Evolutionary conservation across 805 yeast species (phyloP), one percentile per base, ranked within the genome.

Genomic region (Ogataea trehalophila): DNA sequence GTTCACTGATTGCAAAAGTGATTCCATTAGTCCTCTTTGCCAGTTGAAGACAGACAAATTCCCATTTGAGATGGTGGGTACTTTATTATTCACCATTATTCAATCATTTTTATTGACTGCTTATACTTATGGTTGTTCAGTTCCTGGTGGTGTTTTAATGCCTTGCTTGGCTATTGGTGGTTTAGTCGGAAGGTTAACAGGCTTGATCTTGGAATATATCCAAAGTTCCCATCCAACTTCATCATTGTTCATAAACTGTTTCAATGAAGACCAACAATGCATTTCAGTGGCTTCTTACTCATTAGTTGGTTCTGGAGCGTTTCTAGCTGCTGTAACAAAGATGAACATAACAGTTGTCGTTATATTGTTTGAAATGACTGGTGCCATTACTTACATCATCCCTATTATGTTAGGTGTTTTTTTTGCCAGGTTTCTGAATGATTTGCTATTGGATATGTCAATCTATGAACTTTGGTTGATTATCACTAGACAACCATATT

Each of bases 261-360:
- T 47, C 65, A 76, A 59, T 26, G 69, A 65, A 33, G 57, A 60
- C 17, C 54, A 58, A 22, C 55, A 71, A 47, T 81, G 94, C 55
- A 81, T 88, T 9, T 84, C 90, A 1, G 95, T 95, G 0, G 91
- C 94, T 0, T 87, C 91, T 0, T 89, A 88, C 60, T 95, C 95
- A 0, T 85, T 88, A 9, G 87, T 89, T 20, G 96, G 96, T 0
- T 89, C 95, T 0, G 95, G 90, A 0, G 75, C 95, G 1, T 85
- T 87, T 46, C 71, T 87, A 54, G 80, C 94, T 0, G 95, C 95
- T 5, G 80, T 84, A 15, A 87, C 96, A 3, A 80, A 87, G 53
- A 76, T 88, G 67, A 87, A 91, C 4, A 83, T 87, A 52, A 77
- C 89, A 39, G 82, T 85, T 7, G 96, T 87, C 16, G 91, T 88